Evolutionary conservation across 1,284 basidiomycete species (phyloP), one percentile per base, ranked within the genome.

Genomic region (Fomes fomentarius): DNA sequence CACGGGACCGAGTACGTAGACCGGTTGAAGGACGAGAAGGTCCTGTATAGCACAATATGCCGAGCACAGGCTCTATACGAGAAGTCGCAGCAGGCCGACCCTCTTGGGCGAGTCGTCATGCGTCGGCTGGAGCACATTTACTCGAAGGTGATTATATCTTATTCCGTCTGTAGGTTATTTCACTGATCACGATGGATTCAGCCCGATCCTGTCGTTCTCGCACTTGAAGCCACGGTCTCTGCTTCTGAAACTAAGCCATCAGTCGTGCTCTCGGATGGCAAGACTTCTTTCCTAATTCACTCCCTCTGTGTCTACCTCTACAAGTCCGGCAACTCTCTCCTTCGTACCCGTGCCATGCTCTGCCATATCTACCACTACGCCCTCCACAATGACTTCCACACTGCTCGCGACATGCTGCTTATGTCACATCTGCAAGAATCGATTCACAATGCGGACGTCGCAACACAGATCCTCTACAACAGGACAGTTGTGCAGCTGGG

Each of bases 391-490:
- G 91, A 98, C 70, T 99, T 96, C 79, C 86, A 98, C 78, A 93
- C 93, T 39, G 94, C 97, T 8, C 93, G 97, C 35, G 97, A 99
- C 76, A 96, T 99, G 91, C 79, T 99, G 47, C 79, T 99, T 62
- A 99, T 99, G 97, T 98, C 94, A 12, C 97, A 99, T 73, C 82
- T 99, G 43, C 96, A 99, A 73, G 96, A 98, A 72, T 92, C 93
- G 1, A 91, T 99, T 65, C 89, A 94, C 69, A 92, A 93, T 39
- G 94, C 96, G 58, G 97, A 99, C 68, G 95, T 98, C 50, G 89
- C 90, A 21, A 99, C 97, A 0, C 97, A 99, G 76, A 98, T 99
- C 67, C 79, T 99, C 43, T 99, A 97, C 80, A 99, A 99, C 74
- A 91, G 97, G 39, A 94, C 95, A 9, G 87, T 99, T 47, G 96